Evolutionary conservation across 2,329 filamentous ascomycete genomes (phyloP).

Genomic region (Claviceps citrina): DNA sequence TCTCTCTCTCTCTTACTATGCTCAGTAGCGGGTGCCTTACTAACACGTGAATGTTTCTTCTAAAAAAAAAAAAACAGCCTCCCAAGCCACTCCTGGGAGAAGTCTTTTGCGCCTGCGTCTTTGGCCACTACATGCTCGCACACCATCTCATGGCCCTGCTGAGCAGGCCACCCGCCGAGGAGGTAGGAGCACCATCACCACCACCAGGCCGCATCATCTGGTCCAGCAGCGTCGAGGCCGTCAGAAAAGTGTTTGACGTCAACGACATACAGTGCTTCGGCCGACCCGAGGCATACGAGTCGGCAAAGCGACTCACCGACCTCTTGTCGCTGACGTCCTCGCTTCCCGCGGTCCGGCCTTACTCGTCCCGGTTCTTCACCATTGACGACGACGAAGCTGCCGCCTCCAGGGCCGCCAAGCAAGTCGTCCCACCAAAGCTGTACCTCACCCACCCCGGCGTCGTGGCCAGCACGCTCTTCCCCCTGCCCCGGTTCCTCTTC

Average conservation of each 20-base stretch:
- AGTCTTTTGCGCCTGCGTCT: slow-evolving; percentile 83
- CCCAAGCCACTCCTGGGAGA: slow-evolving; percentile 49
- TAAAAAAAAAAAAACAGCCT: slow-evolving; percentile 25
- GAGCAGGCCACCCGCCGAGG: slow-evolving; percentile 25
- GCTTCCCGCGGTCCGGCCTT: slow-evolving; percentile 46
- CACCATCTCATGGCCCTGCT: slow-evolving; percentile 70
- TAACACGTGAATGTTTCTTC: not conserved
- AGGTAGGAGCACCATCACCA: too few relatives aligned
- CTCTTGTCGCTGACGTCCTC: slow-evolving; percentile 59
- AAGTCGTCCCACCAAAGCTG: slow-evolving; percentile 36
- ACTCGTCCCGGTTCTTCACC: slow-evolving; percentile 41
- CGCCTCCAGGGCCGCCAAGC: not conserved
- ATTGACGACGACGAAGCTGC: slow-evolving; percentile 10
- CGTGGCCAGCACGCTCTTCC: slow-evolving; percentile 66
- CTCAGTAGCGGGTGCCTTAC: too few relatives aligned
- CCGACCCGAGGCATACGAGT: slow-evolving; percentile 58
- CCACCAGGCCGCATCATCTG: slow-evolving; percentile 62
- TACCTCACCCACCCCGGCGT: slow-evolving; percentile 81
- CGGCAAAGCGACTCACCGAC: slow-evolving; percentile 76
- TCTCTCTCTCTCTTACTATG: too few relatives aligned
- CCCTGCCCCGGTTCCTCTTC: slow-evolving; percentile 53
- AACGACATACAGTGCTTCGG: slow-evolving; percentile 64
- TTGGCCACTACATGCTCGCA: slow-evolving; percentile 83
- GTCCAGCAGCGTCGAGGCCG: slow-evolving; percentile 69
- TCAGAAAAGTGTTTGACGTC: slow-evolving; percentile 35